A percentile compares a stretch with the other conserved stretches of the same genome.
Conservation (phyloP, 208 protist species). For the Angomonas ambiguus region DNA sequence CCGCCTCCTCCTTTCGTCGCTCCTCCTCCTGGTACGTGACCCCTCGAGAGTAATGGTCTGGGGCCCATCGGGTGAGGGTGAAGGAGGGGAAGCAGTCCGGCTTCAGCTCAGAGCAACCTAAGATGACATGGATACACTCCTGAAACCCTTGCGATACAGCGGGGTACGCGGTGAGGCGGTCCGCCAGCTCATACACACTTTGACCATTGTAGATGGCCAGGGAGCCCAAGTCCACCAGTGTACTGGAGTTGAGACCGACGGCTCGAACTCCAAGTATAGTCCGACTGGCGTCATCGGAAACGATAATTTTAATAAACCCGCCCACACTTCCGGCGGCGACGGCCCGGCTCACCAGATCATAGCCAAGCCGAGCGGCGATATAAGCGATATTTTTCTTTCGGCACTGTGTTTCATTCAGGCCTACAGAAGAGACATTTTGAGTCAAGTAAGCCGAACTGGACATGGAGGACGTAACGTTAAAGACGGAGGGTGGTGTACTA, state of each 20-base stretch:
- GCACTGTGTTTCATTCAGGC: conserved; percentile 71
- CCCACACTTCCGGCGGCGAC: conserved; percentile 57
- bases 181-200: conserved; percentile 51
- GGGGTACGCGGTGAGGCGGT: conserved; percentile 73
- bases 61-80: conserved; percentile 53
- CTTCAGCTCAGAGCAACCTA: conserved; percentile 51
- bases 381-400: conserved; percentile 52
- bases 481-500: conserved; percentile 8
- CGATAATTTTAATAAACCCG: conserved; percentile 82
- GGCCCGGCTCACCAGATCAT: conserved; percentile 64
- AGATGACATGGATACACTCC: conserved; percentile 72
- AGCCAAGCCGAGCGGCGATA: conserved; percentile 44
- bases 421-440: conserved; percentile 45
- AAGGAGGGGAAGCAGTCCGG: conserved; percentile 39
- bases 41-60: conserved; percentile 45
- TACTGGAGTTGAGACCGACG: conserved; percentile 57
- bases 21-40: conserved; percentile 27
- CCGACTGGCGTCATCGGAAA: conserved; percentile 45
- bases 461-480: conserved; percentile 26
- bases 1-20: not conserved
- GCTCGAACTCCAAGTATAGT: conserved; percentile 64
- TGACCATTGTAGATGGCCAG: conserved; percentile 59
- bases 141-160: conserved; percentile 78
- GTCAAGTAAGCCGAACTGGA: conserved; percentile 51
- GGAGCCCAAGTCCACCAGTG: conserved; percentile 62